A percentile compares a stretch with the other conserved stretches of the same genome.
phyloP scores from a whole-genome alignment of 768 basidiomycete genomes.

The Pisolithus tinctorius region DNA sequence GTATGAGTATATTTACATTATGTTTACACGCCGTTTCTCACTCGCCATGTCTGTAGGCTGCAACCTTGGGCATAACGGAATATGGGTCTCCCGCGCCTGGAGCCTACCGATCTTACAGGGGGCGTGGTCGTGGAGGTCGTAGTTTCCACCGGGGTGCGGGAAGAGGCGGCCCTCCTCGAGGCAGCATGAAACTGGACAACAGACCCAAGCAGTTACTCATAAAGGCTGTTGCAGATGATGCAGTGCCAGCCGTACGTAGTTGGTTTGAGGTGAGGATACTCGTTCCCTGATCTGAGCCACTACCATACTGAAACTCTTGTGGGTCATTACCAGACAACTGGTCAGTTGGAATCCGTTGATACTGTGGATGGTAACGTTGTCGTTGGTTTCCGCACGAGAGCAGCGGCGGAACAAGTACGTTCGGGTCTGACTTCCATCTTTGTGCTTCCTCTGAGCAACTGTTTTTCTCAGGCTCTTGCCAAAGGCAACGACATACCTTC shows the following conservation, averaged over 20 bases:
- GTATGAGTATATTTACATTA: constrained; percentile 31
- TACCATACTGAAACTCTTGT: neutral
- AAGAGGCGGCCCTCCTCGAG: constrained; percentile 60
- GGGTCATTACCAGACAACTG: constrained; percentile 42
- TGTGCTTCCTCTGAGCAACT: constrained; percentile 3
- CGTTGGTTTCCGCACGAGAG: constrained; percentile 65
- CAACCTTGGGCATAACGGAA: constrained; percentile 64
- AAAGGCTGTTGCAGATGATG: constrained; percentile 55
- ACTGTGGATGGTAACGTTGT: constrained; percentile 52
- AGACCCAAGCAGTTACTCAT: constrained; percentile 76
- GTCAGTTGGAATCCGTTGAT: constrained; percentile 64
- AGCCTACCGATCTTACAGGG: constrained; percentile 59
- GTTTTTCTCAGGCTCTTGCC: constrained; percentile 50
- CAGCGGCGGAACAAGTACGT: constrained; percentile 70
- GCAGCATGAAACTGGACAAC: constrained; percentile 87
- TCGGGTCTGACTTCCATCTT: neutral
- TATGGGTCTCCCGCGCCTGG: constrained; percentile 24
- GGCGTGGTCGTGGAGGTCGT: constrained; percentile 52
- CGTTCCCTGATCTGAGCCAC: neutral
- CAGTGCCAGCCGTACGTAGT: constrained; percentile 57
- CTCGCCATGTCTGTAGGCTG: constrained; percentile 42
- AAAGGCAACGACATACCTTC: constrained; percentile 65
- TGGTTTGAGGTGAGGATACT: constrained; percentile 68
- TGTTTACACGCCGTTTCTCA: neutral
- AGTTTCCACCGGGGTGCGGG: constrained; percentile 55